Conservation (phyloP, 495 filamentous ascomycete genomes). For the Lasiosphaeria ovina region DNA sequence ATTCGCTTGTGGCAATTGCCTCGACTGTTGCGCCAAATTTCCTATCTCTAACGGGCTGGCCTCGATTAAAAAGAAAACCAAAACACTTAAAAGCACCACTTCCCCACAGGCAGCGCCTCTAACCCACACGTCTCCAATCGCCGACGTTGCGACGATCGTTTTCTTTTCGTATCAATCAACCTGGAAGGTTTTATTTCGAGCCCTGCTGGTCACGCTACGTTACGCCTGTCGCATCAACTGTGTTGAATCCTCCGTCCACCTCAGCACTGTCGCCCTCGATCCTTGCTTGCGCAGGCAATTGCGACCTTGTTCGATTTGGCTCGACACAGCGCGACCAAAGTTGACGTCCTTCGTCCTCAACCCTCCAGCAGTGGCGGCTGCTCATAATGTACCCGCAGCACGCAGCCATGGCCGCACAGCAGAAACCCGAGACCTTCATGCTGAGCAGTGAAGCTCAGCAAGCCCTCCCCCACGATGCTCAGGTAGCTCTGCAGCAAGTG, state of each 20-base stretch:
- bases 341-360: constrained; percentile 15
- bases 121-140: constrained; percentile 1
- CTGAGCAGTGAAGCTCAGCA: constrained; percentile 94
- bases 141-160: constrained; percentile 16
- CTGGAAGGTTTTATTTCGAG: constrained; percentile 1
- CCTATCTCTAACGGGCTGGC: constrained; percentile 37
- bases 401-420: constrained; percentile 52
- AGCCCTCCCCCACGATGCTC: constrained; percentile 90
- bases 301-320: neutral
- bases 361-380: constrained; percentile 14
- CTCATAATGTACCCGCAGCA: constrained; percentile 53
- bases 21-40: constrained; percentile 23
- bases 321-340: constrained; percentile 9
- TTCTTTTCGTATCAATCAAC: constrained; percentile 8
- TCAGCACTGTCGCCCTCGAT: constrained; percentile 5
- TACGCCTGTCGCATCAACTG: constrained; percentile 16
- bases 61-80: constrained; percentile 26
- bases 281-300: constrained; percentile 11
- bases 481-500: constrained; percentile 96
- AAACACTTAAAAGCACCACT: constrained; percentile 16
- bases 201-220: constrained; percentile 4
- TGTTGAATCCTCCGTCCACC: constrained; percentile 7
- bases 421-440: constrained; percentile 98
- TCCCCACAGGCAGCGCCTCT: constrained; percentile 33
- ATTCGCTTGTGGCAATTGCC: constrained; percentile 33